These are phyloP conservation scores for Sphaerostilbella broomeana DNA, from an alignment of 2,329 filamentous ascomycete species.

Conservation along the genomic window DNA sequence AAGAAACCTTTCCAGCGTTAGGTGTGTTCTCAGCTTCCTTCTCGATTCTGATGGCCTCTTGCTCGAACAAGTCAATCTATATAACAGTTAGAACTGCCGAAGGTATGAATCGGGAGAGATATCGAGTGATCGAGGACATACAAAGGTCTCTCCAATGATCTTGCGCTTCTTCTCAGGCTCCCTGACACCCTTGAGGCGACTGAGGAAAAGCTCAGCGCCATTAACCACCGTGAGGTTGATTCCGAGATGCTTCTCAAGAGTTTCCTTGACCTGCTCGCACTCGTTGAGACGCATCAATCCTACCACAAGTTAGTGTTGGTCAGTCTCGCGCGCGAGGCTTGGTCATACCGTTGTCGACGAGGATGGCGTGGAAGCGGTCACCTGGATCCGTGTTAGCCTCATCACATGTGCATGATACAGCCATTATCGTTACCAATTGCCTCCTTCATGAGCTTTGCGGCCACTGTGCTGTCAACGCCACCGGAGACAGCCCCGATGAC, in stretches of 20 bases:
- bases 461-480: slow-evolving; percentile 86
- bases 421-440: slow-evolving; percentile 71
- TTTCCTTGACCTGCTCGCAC: slow-evolving; percentile 73
- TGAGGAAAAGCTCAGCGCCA: slow-evolving; percentile 70
- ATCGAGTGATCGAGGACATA: slow-evolving; percentile 7
- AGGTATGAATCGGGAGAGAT: no score
- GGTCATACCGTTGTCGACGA: slow-evolving; percentile 66
- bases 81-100: slow-evolving; percentile 7
- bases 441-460: slow-evolving; percentile 75
- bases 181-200: slow-evolving; percentile 63
- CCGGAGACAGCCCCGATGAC: slow-evolving; percentile 62
- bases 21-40: slow-evolving; percentile 59
- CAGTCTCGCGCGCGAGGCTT: background rate
- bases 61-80: slow-evolving; percentile 63
- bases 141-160: slow-evolving; percentile 68
- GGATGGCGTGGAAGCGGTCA: slow-evolving; percentile 68
- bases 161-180: slow-evolving; percentile 87
- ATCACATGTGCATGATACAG: background rate
- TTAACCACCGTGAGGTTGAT: slow-evolving; percentile 90
- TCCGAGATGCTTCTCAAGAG: slow-evolving; percentile 68
- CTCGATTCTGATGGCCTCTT: slow-evolving; percentile 65
- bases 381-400: background rate
- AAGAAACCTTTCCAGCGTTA: slow-evolving; percentile 70
- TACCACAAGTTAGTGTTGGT: background rate
- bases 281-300: slow-evolving; percentile 70